Evolutionary conservation across 192 early-diverging fungal genomes (phyloP), one percentile per base, ranked within the genome.

Genomic region (Gaertneriomyces sp.): DNA sequence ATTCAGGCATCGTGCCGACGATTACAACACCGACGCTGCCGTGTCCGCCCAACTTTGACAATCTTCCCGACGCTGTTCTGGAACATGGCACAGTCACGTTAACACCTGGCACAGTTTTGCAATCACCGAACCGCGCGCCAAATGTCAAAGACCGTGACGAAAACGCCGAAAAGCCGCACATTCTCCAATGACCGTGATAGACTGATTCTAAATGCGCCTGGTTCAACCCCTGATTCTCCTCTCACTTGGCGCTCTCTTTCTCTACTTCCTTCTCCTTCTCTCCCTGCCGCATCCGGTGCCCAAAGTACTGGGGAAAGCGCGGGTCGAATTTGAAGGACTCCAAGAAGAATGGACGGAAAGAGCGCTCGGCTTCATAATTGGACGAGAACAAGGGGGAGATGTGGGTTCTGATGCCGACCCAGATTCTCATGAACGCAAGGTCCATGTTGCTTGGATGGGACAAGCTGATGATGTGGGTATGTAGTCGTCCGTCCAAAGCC

Each of bases 201-300:
- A 33, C 25, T 33, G 25, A 33, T 33, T 33, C 25, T 33, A 14
- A 8, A 63, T 63, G 61, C 61, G 40, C 5, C 61, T 45, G 4
- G n/a, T 63, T 52, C 64, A 53, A 44, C 64, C 64, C 41, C 53
- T 57, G 43, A 44, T 66, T 8, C 52, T 57, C 9, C 20, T 66
- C 42, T 7, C 8, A 1, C 12, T 57, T 4, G 53, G 53, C 7
- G 33, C 43, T 9, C 12, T n/a, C 0, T 66, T 66, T 41, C 11
- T 66, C 20, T 57, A 64, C 52, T 64, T 66, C 42, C 64, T 66
- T 16, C 14, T 66, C 9, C 4, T 45, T 14, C 33, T 66, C 7
- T 19, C 33, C 20, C 64, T 55, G n/a, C 38, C 55, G 6, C 54
- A 42, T 41, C 64, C 64, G 4, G 44, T 57, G 14, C 64, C 64